Evolutionary conservation across 176 grass and related monocot species (phyloP), one percentile per base, ranked within the genome.

Genomic region (Hordeum marinum): DNA sequence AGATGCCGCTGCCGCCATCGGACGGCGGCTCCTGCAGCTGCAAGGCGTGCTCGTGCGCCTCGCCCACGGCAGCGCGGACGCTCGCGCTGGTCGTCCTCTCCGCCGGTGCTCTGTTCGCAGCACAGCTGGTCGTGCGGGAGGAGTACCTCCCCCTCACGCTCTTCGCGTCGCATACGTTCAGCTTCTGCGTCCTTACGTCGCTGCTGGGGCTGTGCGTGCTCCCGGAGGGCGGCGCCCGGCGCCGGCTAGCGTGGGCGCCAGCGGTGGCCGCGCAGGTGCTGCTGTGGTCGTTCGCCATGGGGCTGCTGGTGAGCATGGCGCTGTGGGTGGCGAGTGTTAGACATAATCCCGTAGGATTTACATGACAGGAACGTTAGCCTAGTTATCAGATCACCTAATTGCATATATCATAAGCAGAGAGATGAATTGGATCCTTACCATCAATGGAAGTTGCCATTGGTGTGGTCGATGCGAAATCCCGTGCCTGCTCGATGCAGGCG

Each of bases 231-330:
- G 17, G 43, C 36, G 5, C 4, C 67, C n/a, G 59, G 13, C 65
- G 82, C 12, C 27, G n/a, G 66, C 66, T 52, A 36, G 64, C 46
- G 23, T 67, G 82, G 68, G 61, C 63, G 71, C n/a, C 29, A 41
- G 12, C 20, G 18, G 76, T 68, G 58, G 87, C 24, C 27, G 72
- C 1, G 54, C 83, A 82, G 83, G 72, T 86, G 63, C 42, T 90
- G 23, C 70, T 72, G 79, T 90, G 83, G 72, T 86, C 88, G 11
- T 48, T 90, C 41, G 63, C 88, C 78, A 90, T 86, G 78, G 88
- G 72, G 18, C 40, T 90, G 0, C 24, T 75, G 6, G 50, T 46
- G 88, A 82, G 88, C 88, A 86, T 90, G 88, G 78, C 88, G 71
- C 85, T 55, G 23, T 78, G 83, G 88, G 83, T 70, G 78, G 29